Evolutionary conservation across 176 grass and related monocot genomes (phyloP), one percentile per base, ranked within the genome.

Genomic region (Themeda triandra): DNA sequence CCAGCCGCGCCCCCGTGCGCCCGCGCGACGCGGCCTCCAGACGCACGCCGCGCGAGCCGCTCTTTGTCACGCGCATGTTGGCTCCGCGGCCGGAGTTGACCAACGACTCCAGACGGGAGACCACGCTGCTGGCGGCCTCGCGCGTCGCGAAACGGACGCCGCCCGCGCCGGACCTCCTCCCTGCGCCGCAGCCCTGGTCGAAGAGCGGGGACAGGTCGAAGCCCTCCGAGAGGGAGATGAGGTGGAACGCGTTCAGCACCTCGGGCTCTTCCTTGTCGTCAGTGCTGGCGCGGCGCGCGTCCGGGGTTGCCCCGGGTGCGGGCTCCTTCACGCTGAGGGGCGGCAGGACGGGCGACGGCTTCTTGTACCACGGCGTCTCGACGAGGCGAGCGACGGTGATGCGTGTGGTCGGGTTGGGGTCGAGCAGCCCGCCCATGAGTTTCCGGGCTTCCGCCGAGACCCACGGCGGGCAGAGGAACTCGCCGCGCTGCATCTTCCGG

Each of bases 31-130:
- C 66, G 11, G 82, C 73, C 72, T 92, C 90, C 73, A 88, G 56
- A 59, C 82, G 77, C 29, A 91, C 85, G 46, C 69, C 65, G 17
- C 77, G 39, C 18, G 82, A 42, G 8, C 85, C 71, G 71, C 77
- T 91, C 77, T 65, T 63, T 2, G 89, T 87, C 81, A 91, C 84
- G 13, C 85, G 89, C 80, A 78, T 81, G 31, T 28, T 28, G 60
- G 13, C 62, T 24, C 62, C 41, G 66, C 85, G 75, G 32, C 60
- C 89, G 23, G 56, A n/a, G n/a, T n/a, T 51, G 48, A 82, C 90
- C 77, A 78, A 65, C 56, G 71, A 82, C 82, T 90, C 89, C 69
- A 90, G 75, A 48, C 75, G 73, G 15, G 80, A 78, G 41, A 90
- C 53, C 45, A 90, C 69, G 62, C 48, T 81, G 45, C 75, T 82